Evolutionary conservation across 225 moss, liverwort and hornwort species (phyloP).

Genomic region (Pseudisothecium myosuroides): DNA sequence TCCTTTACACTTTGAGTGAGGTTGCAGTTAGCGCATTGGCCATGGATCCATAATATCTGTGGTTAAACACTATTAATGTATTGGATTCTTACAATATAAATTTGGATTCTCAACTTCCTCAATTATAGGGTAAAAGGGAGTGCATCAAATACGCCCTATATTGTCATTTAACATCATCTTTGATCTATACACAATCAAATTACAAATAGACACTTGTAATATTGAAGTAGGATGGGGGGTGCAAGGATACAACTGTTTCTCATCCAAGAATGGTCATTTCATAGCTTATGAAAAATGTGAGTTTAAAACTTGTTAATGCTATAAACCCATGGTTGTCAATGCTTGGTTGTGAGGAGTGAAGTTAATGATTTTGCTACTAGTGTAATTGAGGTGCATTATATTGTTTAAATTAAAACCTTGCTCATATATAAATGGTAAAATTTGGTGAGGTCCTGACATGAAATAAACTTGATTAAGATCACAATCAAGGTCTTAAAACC

Average conservation of each 20-base stretch:
- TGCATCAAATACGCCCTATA: neutral
- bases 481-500: rapidly evolving
- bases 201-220: neutral
- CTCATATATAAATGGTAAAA: neutral
- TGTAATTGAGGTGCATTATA: neutral
- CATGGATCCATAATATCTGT: neutral
- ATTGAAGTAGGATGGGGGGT: too few species aligned
- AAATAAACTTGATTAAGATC: neutral
- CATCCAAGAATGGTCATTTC: rapidly evolving
- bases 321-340: neutral
- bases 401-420: neutral
- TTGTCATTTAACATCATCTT: neutral
- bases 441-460: neutral
- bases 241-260: rapidly evolving
- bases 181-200: neutral
- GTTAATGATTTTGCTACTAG: neutral
- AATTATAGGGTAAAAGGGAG: too few species aligned
- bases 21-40: neutral
- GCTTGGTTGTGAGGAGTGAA: neutral
- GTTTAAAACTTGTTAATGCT: neutral
- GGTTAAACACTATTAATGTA: neutral
- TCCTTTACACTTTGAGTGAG: neutral
- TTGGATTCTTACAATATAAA: neutral
- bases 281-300: neutral
- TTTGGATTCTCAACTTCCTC: rapidly evolving